Conservation (phyloP, 768 basidiomycete genomes). For the Pholiota molesta region DNA sequence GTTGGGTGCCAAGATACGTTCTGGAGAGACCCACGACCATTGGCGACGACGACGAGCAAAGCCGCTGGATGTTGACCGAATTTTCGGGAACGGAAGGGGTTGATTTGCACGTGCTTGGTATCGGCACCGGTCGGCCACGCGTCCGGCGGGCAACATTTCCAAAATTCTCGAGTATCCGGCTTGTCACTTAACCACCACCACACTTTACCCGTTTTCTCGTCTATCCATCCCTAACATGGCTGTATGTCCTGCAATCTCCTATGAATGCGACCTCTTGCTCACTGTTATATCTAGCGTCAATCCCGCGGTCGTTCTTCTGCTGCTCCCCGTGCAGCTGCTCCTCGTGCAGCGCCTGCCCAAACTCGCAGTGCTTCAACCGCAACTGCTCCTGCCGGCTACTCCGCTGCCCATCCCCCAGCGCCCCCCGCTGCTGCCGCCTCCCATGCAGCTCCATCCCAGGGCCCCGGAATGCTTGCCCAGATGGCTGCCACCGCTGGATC, state of each 20-base stretch:
- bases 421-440: conserved; percentile 45
- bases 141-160: conserved; percentile 26
- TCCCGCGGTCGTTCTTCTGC: conserved; percentile 76
- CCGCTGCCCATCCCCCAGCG: conserved; percentile 45
- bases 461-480: conserved; percentile 77
- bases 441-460: conserved; percentile 45
- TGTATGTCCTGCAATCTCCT: conserved; percentile 30
- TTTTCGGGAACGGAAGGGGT: conserved; percentile 9
- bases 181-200: conserved; percentile 35
- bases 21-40: conserved; percentile 23
- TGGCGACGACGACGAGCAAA: conserved; percentile 7
- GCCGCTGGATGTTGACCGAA: conserved; percentile 1
- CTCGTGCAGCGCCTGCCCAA: conserved; percentile 41
- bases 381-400: conserved; percentile 50
- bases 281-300: conserved; percentile 55
- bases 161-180: conserved; percentile 23
- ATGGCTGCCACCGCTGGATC: conserved; percentile 93
- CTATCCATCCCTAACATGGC: conserved; percentile 34
- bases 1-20: conserved; percentile 18
- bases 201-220: conserved; percentile 6
- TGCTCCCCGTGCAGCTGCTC: conserved; percentile 39
- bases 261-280: neutral
- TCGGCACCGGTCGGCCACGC: conserved; percentile 35
- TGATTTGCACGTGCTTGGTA: conserved; percentile 26
- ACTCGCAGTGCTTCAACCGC: conserved; percentile 53